Evolutionary conservation across 1,284 basidiomycete genomes (phyloP), one percentile per base, ranked within the genome.

Genomic region (Pulveroboletus ridleyi): DNA sequence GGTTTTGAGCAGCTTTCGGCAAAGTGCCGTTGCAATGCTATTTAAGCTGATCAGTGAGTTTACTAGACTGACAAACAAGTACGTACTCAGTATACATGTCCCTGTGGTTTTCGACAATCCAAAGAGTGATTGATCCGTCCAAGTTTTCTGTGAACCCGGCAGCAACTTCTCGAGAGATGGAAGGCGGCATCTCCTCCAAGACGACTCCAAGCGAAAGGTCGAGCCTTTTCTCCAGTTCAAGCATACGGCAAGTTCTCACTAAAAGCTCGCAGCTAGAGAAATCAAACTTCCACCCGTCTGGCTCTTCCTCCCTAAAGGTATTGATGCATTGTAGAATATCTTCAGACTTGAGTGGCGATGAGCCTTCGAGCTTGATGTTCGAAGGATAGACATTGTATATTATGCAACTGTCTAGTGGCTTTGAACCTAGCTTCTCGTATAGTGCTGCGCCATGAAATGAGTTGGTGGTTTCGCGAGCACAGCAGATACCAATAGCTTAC

Each of bases 151-250:
- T 25, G 10, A 50, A 9, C 23, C 49, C 49, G 4, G 49, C 49
- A 17, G 49, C 49, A 4, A 50, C n/a, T 15, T 50, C 49, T 23
- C 49, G 49, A 9, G 49, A 25, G 23, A 50, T 15, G 23, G 23
- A 9, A 9, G n/a, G 14, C 9, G 49, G 49, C 23, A 25, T 25
- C 14, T 50, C 17, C 3, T 50, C 23, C 15, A 23, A 25, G 49
- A 50, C n/a, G 14, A 23, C 49, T 14, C n/a, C n/a, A 23, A 17
- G 49, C 3, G 23, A 50, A 8, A 50, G 8, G 23, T 50, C 15
- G 49, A 50, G 49, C 49, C 22, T 50, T 50, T 50, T 50, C 49
- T 50, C 23, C 49, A 50, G 49, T 50, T 50, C 23, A 17, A 50
- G n/a, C 17, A 9, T 17, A 17, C 49, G 49, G 17, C 49, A 50